Evolutionary conservation across 2,329 filamentous ascomycete genomes (phyloP), one percentile per base, ranked within the genome.

Genomic region (Botrytis paeoniae): DNA sequence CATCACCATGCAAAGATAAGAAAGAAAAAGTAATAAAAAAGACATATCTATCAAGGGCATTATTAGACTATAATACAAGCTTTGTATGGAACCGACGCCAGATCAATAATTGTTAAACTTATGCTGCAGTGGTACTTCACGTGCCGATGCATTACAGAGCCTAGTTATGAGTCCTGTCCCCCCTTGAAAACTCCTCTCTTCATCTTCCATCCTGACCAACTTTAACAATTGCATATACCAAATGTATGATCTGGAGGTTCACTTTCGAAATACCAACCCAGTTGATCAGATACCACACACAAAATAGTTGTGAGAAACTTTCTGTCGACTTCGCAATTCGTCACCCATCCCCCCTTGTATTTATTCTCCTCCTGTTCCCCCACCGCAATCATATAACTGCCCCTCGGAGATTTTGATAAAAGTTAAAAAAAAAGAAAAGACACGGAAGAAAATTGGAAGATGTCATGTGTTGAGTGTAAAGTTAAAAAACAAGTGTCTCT

Each of bases 401-500:
- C 71, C 77, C 73, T 51, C 22, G 61, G 72, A 78, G 78, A 77
- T 77, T 79, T 80, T 76, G 74, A 73, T 75, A 64, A 77, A 37
- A 74, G 75, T 69, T 73, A 75, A 75, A 75, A 74, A 77, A 75
- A 77, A 74, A 69, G 74, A 75, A 74, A 71, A 74, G 72, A 75
- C 73, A 70, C 74, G 69, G 73, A 74, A 72, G 74, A 73, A 75
- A 77, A 77, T 76, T 74, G 60, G 64, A 76, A 73, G 69, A 74
- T 75, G 69, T 72, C 35, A 48, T 75, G 71, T 73, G 69, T 69
- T 39, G 59, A 37, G 43, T 51, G 63, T 39, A 69, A 75, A 76
- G 76, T 75, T 78, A 75, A 75, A 74, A 76, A 77, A 76, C 76
- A 78, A 75, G 75, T 77, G 77, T 80, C 78, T 80, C 78, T 76